A percentile compares a stretch with the other conserved stretches of the same genome.
Evolutionary conservation across 176 grass and related monocot species (phyloP).

Genomic region (Aegilops bicornis): DNA sequence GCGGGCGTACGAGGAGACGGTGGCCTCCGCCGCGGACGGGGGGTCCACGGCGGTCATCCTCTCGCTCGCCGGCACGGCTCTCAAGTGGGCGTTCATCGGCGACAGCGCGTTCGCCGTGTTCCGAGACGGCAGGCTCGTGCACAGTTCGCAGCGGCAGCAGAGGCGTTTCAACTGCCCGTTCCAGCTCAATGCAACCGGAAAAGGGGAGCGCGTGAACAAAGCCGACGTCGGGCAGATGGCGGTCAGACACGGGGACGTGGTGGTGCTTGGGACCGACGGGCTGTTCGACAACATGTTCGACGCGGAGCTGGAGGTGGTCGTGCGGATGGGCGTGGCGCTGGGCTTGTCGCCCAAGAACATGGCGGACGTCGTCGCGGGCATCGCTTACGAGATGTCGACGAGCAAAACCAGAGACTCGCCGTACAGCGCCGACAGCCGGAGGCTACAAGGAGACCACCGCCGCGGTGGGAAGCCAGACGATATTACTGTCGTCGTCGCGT

Average conservation of each 20-base stretch:
- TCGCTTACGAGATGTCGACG: neutral
- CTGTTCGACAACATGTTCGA: constrained; percentile 47
- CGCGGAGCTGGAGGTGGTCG: neutral
- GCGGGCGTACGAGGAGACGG: constrained; percentile 4
- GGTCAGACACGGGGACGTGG: constrained; percentile 22
- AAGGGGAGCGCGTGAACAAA: neutral
- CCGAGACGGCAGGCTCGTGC: neutral
- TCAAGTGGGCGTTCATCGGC: constrained; percentile 28
- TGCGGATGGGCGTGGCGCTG: neutral
- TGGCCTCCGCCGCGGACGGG: neutral
- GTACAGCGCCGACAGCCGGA: neutral
- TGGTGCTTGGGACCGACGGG: constrained; percentile 29
- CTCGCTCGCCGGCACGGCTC: neutral
- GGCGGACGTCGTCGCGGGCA: neutral
- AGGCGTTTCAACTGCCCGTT: constrained; percentile 3
- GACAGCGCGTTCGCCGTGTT: constrained; percentile 25
- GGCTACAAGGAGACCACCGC: neutral
- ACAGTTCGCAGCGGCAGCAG: constrained; percentile 3
- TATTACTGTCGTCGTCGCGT: constrained; percentile 35
- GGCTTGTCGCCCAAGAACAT: constrained; percentile 13
- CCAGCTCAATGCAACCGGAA: neutral
- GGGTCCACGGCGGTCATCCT: constrained; percentile 25
- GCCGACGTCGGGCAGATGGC: neutral
- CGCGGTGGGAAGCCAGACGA: constrained; percentile 18
- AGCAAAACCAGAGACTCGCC: neutral